A percentile compares a stretch with the other conserved stretches of the same genome.
Evolutionary conservation across 2,329 filamentous ascomycete species (phyloP).

Genomic region (Podosphaera aphanis): DNA sequence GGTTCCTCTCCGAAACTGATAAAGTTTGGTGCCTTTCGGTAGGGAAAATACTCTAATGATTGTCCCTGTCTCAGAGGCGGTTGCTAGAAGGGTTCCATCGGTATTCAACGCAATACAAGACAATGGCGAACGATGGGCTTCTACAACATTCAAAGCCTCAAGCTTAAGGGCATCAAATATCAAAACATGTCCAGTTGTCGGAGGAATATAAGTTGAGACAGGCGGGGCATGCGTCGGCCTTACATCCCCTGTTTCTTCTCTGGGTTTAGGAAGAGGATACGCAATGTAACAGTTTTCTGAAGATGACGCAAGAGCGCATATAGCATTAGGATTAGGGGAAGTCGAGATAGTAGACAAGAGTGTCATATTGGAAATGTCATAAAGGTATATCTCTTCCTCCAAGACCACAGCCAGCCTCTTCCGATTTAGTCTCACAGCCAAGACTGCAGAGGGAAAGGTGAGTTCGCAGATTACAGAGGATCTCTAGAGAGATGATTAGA

Average conservation of each 20-base stretch:
- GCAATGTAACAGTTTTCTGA: conserved; percentile 92
- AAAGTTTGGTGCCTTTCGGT: conserved; percentile 75
- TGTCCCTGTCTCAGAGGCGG: conserved; percentile 89
- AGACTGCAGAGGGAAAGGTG: conserved; percentile 88
- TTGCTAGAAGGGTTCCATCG: conserved; percentile 77
- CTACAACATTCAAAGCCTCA: conserved; percentile 84
- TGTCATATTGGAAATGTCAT: conserved; percentile 98
- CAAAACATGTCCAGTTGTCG: conserved; percentile 75
- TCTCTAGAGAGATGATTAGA: conserved; percentile 20
- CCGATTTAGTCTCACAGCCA: conserved; percentile 80
- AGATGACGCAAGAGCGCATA: conserved; percentile 79
- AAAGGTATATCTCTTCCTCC: conserved; percentile 91
- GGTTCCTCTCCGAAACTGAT: conserved; percentile 84
- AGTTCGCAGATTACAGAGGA: conserved; percentile 87
- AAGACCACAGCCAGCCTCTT: conserved; percentile 84
- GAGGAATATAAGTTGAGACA: conserved; percentile 50
- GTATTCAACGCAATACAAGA: conserved; percentile 81
- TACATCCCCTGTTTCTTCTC: conserved; percentile 30
- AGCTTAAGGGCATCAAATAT: conserved; percentile 77
- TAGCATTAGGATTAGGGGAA: conserved; percentile 75
- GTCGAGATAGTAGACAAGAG: conserved; percentile 80
- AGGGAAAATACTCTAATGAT: conserved; percentile 92
- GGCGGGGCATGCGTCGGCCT: conserved; percentile 69
- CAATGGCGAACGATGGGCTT: conserved; percentile 78
- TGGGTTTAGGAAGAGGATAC: conserved; percentile 62